Evolutionary conservation across 805 yeast genomes (phyloP), one percentile per base, ranked within the genome.

Genomic region (Yueomyces sinensis): DNA sequence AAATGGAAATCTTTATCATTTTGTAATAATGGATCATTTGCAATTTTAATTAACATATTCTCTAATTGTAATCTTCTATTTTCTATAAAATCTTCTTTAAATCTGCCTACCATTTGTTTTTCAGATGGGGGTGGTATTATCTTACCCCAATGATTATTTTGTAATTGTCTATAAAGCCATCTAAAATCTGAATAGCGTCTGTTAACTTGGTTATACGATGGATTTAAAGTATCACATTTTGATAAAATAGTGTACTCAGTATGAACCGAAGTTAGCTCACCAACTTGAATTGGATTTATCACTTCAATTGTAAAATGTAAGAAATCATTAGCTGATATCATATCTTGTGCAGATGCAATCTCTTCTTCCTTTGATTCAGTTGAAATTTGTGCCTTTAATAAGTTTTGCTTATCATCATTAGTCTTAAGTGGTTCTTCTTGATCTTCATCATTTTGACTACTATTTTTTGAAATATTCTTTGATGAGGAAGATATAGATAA

Each of bases 91-190:
- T 78, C 86, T 44, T 83, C 83, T 46, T 84, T 84, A 58, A 91
- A 86, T 41, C 95, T 69, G 4, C 97, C 96, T 36, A 87, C 78
- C 6, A 81, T 80, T 41, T 93, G 95, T 55, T 91, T 94, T 39
- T 82, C 91, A 0, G 95, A 84, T 4, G 96, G 95, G 1, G 96
- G 94, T 0, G 97, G 96, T 17, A 89, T 75, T 27, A 89, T 77
- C 38, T 69, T 65, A 1, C 97, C 97, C 14, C 94, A 93, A 49
- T 89, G 84, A 44, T 78, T 82, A 46, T 72, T 71, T 48, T 80
- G 80, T 18, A 89, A 62, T 45, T 86, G 94, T 43, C 81, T 82
- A 56, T 84, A 87, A 11, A 89, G 65, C 96, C 96, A 87, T 39
- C 94, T 62, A 58, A 89, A 89, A 54, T 89, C 97, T 34, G 76